Base-by-base conservation (phyloP, 2,329 filamentous ascomycete species). In the Alternaria ethzedia region DNA sequence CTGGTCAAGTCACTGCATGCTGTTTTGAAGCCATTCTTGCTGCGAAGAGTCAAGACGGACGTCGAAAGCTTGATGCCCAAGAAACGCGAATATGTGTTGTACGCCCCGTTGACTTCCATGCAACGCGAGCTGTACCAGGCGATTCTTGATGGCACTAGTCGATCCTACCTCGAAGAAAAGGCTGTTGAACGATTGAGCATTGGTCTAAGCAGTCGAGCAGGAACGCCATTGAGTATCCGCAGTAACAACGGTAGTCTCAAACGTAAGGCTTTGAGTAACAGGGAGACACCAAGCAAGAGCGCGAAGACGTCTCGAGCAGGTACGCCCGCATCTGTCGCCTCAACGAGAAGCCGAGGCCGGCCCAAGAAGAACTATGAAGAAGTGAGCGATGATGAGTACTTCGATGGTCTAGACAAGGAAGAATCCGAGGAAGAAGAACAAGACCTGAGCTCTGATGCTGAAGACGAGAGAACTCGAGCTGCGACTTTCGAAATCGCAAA, bases 11-110 rank as follows among this genome's bases (percentile, higher is more conserved):
- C 95, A 67, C 91, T 99, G 61, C 96, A 99, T 75, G 88, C 95
- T 0, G 94, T 99, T 23, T 81, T 99, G 1, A 97, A 98, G 71
- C 96, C 96, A 0, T 90, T 99, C 70, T 83, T 99, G 2, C 84
- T 99, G 1, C 88, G 96, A 1, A 87, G 96, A 17, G 87, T 99
- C 66, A 99, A 99, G 80, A 91, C 93, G 0, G 96, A 99, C 74
- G 96, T 99, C 0, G 95, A 97, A 58, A 90, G 90, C 3, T 88
- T 93, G 51, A 85, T 99, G n/a, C 96, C 96, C 0, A 96, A 95
- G 81, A 99, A 99, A 83, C 88, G 96, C 26, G 96, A 99, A 78
- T 99, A 99, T 70, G 92, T 99, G 4, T 83, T 99, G 0, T 98
- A 96, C 73, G 96, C 96, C 0, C 96, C 96, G 0, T 89, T 99